Evolutionary conservation across 257 asterid genomes (phyloP).

Genomic region (Solanum gandarillasii): DNA sequence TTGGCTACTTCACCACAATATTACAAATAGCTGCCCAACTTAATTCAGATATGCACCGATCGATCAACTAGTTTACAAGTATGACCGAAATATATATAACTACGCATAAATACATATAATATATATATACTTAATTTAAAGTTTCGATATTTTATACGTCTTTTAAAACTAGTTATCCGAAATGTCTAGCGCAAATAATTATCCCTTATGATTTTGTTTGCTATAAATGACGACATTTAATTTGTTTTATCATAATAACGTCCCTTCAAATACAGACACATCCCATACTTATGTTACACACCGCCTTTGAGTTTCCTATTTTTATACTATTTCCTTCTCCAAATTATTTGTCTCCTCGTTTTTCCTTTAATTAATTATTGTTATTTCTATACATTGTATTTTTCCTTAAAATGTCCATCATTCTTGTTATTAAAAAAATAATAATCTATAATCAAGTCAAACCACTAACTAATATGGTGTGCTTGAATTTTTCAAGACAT

Average conservation of each 20-base stretch:
- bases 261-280: neutral
- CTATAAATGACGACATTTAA: neutral
- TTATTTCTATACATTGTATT: neutral
- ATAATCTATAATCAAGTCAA: neutral
- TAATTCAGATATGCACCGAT: neutral
- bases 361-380: neutral
- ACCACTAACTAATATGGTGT: neutral
- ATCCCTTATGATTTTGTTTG: neutral
- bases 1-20: neutral
- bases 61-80: neutral
- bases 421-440: neutral
- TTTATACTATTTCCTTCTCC: neutral
- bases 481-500: neutral
- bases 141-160: neutral
- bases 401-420: neutral
- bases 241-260: neutral
- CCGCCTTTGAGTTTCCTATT: neutral
- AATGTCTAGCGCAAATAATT: neutral
- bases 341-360: neutral
- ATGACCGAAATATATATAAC: accelerated
- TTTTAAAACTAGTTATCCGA: neutral
- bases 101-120: neutral
- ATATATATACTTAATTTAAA: neutral
- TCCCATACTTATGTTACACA: neutral
- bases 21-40: neutral